Conservation (phyloP, 1,284 basidiomycete genomes). For the Testicularia cyperi region DNA sequence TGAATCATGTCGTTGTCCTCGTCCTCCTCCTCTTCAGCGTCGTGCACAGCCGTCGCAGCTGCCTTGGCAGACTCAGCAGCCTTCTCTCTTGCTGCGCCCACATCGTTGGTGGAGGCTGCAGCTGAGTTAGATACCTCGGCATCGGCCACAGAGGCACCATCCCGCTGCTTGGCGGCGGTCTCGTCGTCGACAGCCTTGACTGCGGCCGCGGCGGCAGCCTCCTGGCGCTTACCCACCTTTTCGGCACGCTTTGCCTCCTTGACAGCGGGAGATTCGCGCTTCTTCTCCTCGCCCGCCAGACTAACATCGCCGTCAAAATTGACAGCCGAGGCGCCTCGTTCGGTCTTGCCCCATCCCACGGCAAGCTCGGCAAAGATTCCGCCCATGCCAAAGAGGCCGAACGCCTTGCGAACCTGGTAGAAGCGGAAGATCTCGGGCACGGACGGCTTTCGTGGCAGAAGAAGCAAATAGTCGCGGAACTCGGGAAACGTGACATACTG, state of each 20-base stretch:
- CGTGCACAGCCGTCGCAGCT: slow-evolving; percentile 2
- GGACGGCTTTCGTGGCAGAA: slow-evolving; percentile 54
- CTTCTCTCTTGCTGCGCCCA: background rate
- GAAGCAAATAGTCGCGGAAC: slow-evolving; percentile 57
- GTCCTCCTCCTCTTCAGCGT: slow-evolving; percentile 65
- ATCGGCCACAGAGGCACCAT: too few species aligned
- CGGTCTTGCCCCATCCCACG: slow-evolving; percentile 51
- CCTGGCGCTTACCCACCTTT: slow-evolving; percentile 24
- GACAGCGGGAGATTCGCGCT: slow-evolving; percentile 29
- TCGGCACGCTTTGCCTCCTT: slow-evolving; percentile 44
- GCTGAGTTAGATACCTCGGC: too few species aligned
- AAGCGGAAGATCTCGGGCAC: slow-evolving; percentile 58
- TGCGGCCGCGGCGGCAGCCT: slow-evolving; percentile 23
- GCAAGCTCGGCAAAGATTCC: slow-evolving; percentile 59
- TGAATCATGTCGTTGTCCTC: slow-evolving; percentile 68
- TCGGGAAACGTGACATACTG: slow-evolving; percentile 55
- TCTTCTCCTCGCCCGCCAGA: slow-evolving; percentile 52
- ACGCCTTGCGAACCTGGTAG: slow-evolving; percentile 58
- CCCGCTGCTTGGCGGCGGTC: background rate
- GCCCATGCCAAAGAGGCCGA: slow-evolving; percentile 56
- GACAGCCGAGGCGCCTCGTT: slow-evolving; percentile 53
- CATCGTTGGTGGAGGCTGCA: background rate
- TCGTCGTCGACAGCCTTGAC: background rate
- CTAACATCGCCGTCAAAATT: slow-evolving; percentile 57
- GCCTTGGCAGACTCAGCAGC: slow-evolving; percentile 6